phyloP scores from a whole-genome alignment of 139 green algal genomes.

The Astrephomene gubernaculifera region DNA sequence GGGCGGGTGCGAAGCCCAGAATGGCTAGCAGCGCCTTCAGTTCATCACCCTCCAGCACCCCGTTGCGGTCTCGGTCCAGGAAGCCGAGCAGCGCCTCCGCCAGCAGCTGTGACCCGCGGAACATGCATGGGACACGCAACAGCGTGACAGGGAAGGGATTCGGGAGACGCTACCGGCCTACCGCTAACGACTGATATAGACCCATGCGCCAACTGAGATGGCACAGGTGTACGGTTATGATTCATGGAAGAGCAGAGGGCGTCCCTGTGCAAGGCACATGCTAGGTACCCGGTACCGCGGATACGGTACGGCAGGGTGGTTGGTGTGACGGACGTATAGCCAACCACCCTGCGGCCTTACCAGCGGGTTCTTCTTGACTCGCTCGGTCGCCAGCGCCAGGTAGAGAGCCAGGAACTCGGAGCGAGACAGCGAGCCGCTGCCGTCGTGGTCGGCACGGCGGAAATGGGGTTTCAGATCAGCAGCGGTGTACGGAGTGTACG shows the following conservation, averaged over 20 bases:
- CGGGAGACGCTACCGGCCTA: too few relatives aligned
- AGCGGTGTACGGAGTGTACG: not conserved
- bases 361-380: conserved; percentile 44
- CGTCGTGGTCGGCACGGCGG: not conserved
- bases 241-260: not conserved
- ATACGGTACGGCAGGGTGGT: not conserved
- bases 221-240: not conserved
- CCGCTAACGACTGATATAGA: too few relatives aligned
- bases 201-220: too few relatives aligned
- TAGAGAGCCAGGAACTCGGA: conserved; percentile 53
- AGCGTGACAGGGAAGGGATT: not conserved
- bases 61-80: conserved; percentile 34
- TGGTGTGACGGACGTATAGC: not conserved
- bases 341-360: not conserved
- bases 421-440: conserved; percentile 14
- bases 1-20: conserved; percentile 26
- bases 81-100: conserved; percentile 41
- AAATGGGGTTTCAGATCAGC: conserved; percentile 25
- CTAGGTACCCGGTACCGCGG: not conserved
- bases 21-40: conserved; percentile 34
- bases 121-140: not conserved
- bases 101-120: not conserved
- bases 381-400: conserved; percentile 30
- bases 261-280: not conserved
- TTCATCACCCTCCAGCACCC: conserved; percentile 35